phyloP scores from a whole-genome alignment of 768 basidiomycete species.

The Kwoniella bestiolae region DNA sequence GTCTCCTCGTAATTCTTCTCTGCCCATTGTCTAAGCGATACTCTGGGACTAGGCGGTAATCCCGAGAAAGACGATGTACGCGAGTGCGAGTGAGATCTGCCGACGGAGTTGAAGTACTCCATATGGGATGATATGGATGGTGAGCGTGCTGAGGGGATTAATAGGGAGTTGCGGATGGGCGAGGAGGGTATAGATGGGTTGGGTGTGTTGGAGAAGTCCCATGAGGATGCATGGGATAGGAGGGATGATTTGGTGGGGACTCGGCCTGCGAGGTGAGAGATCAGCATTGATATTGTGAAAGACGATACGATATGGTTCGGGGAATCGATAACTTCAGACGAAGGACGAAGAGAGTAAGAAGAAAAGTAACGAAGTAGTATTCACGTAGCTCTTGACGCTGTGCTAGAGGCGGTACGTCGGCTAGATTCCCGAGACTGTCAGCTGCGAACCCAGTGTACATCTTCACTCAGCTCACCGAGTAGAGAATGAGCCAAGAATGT shows the following conservation, averaged over 20 bases:
- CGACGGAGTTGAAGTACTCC: conserved; percentile 24
- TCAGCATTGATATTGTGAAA: no score
- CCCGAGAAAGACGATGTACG: conserved; percentile 22
- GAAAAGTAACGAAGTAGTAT: background rate
- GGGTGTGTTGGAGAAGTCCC: conserved; percentile 32
- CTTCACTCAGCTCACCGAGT: conserved; percentile 56
- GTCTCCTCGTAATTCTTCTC: conserved; percentile 16
- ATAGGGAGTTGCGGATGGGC: conserved; percentile 13
- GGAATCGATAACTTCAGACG: background rate
- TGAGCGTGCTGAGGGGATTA: conserved; percentile 10
- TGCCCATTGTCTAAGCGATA: conserved; percentile 35
- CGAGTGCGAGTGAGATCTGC: conserved; percentile 5
- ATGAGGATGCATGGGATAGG: conserved; percentile 30
- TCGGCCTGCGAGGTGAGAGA: conserved; percentile 22
- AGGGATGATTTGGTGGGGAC: conserved; percentile 38
- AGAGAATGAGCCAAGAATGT: conserved; percentile 76
- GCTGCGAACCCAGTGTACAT: background rate
- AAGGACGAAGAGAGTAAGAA: background rate
- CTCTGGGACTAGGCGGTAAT: conserved; percentile 30
- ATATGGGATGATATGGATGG: conserved; percentile 18
- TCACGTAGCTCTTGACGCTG: conserved; percentile 46
- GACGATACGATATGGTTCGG: no score
- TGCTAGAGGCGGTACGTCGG: conserved; percentile 37
- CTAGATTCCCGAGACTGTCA: conserved; percentile 13
- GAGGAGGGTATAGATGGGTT: conserved; percentile 26